Conservation (phyloP, 1,284 basidiomycete species). For the Papiliotrema fonsecae region DNA sequence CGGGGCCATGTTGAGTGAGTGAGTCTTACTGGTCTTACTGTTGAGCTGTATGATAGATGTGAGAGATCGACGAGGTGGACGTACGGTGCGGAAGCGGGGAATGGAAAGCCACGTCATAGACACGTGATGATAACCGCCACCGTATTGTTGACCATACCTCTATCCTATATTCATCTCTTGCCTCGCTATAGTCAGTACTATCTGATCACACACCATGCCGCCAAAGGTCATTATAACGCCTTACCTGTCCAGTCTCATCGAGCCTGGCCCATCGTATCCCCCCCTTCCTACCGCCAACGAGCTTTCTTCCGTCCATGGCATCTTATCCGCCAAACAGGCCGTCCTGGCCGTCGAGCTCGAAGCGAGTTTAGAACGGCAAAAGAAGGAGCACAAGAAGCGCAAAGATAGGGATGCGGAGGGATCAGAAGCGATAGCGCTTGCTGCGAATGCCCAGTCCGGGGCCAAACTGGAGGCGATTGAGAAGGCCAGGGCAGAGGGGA, state of each 20-base stretch:
- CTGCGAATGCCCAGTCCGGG: constrained; percentile 28
- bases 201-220: neutral
- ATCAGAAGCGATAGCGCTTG: constrained; percentile 56
- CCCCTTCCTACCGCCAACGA: constrained; percentile 65
- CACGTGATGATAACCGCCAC: no score
- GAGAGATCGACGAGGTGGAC: no score
- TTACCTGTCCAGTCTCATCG: constrained; percentile 27
- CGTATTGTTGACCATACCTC: no score
- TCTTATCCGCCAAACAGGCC: constrained; percentile 64
- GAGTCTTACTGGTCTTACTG: no score
- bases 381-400: constrained; percentile 66
- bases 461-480: constrained; percentile 32
- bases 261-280: constrained; percentile 38
- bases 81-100: no score
- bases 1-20: constrained; percentile 13
- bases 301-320: constrained; percentile 60
- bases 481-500: constrained; percentile 9
- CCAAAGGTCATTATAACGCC: constrained; percentile 17
- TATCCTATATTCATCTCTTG: no score
- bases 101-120: no score
- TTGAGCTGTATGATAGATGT: no score
- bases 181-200: no score
- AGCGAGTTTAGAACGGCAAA: constrained; percentile 57
- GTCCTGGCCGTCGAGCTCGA: constrained; percentile 50
- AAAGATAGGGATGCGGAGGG: constrained; percentile 54